Percentiles rank a stretch among this genome's conserved stretches.
These are phyloP conservation scores for Oryza rufipogon DNA, from an alignment of 176 grass and related monocot genomes.

Conservation along the genomic window DNA sequence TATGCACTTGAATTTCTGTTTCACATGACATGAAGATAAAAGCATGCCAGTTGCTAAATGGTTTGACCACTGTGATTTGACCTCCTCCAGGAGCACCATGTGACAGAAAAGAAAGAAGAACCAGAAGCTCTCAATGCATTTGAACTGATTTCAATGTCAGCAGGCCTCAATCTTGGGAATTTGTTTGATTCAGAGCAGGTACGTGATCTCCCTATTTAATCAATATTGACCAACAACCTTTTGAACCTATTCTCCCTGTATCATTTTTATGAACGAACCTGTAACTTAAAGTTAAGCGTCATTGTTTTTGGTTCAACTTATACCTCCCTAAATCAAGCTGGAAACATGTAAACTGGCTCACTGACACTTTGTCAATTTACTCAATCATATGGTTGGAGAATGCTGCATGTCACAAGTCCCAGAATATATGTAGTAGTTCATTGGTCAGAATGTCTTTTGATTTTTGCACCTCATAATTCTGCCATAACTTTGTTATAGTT, in stretches of 20 bases:
- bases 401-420: not conserved
- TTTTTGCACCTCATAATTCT: not conserved
- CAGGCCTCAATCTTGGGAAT: slow-evolving; percentile 89
- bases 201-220: slow-evolving; percentile 1
- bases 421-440: not conserved
- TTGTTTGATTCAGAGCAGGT: slow-evolving; percentile 91
- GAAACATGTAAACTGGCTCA: not conserved
- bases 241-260: not conserved
- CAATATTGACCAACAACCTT: not conserved
- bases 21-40: not conserved
- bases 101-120: slow-evolving; percentile 89
- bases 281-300: not conserved
- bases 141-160: slow-evolving; percentile 91
- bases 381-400: not conserved
- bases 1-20: slow-evolving; percentile 13
- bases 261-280: not conserved
- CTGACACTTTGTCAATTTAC: not conserved
- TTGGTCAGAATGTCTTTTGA: not conserved
- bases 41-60: not conserved
- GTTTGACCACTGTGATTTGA: slow-evolving; percentile 22
- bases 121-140: slow-evolving; percentile 92
- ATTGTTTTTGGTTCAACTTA: not conserved
- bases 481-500: not conserved
- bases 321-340: not conserved
- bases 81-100: slow-evolving; percentile 64